Evolutionary conservation across 805 yeast species (phyloP).

Genomic region (Candida boidinii): DNA sequence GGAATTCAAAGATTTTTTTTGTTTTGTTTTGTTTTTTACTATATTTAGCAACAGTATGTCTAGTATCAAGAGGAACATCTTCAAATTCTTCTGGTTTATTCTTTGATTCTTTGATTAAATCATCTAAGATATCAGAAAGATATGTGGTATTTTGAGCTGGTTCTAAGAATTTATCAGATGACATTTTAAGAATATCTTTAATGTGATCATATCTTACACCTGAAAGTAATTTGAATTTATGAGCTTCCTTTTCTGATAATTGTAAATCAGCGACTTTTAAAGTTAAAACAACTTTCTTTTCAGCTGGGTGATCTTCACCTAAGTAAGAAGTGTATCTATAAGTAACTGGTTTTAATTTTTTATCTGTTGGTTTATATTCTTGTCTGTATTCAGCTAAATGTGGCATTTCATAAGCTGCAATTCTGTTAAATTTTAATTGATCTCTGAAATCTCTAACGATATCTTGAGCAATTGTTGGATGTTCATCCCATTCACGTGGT

Average conservation of each 20-base stretch:
- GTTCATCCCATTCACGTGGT: slow-evolving; percentile 53
- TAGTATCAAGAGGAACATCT: slow-evolving; percentile 75
- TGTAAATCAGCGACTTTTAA: slow-evolving; percentile 47
- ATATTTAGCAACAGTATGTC: slow-evolving; percentile 49
- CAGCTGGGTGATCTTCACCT: slow-evolving; percentile 66
- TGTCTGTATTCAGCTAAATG: slow-evolving; percentile 67
- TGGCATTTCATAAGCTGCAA: slow-evolving; percentile 92
- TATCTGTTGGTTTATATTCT: slow-evolving; percentile 44
- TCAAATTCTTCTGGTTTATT: slow-evolving; percentile 51
- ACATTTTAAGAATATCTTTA: slow-evolving; percentile 52
- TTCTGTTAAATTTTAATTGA: slow-evolving; percentile 66
- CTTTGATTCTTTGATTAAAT: slow-evolving; percentile 56
- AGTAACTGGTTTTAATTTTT: slow-evolving; percentile 41
- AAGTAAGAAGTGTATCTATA: slow-evolving; percentile 67
- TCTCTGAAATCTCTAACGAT: slow-evolving; percentile 64
- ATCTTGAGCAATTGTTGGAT: slow-evolving; percentile 65
- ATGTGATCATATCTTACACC: slow-evolving; percentile 67
- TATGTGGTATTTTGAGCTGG: slow-evolving; percentile 82
- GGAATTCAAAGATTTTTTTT: slow-evolving; percentile 43
- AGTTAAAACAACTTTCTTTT: slow-evolving; percentile 56
- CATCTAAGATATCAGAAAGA: slow-evolving; percentile 54
- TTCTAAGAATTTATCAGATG: slow-evolving; percentile 58
- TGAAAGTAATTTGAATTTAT: slow-evolving; percentile 71
- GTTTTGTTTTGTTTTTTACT: slow-evolving; percentile 30
- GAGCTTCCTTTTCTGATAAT: slow-evolving; percentile 43